Base-by-base conservation (phyloP, 148 eudicot genomes). In the Rhododendron griersonianum region DNA sequence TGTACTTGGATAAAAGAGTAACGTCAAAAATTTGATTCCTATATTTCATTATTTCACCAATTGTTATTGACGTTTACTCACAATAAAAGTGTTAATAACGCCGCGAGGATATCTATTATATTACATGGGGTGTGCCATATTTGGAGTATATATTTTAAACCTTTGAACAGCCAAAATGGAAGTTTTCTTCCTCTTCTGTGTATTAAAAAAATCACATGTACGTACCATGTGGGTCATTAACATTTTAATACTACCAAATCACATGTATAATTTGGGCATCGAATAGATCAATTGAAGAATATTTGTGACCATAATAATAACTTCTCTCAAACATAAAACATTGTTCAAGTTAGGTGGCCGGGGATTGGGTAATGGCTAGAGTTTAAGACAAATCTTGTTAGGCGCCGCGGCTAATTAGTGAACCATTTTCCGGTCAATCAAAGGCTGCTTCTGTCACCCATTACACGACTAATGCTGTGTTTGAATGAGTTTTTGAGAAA, bases 391-490 rank as follows among this genome's bases (percentile, higher is more conserved):
- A 35, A 74, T 48, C 65, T 84, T 33, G 33, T 84, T 84, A 73
- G 81, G 81, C 71, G 21, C 61, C 21, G 61, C 21, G 61, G 88
- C 81, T 39, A 74, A 74, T 0, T 30, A 13, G 33, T 73, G 81
- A 47, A 74, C 84, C 19, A 71, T 9, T 71, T 81, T 79, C 79
- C 75, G 51, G 69, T 33, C 35, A 55, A 71, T 45, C 28, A 37
- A 48, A 81, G 11, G 75, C 78, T 73, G 79, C 53, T 7, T 73
- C 71, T 79, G 78, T 69, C 81, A 57, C 81, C 78, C 4, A 13
- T n/a, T 4, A 11, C 21, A 37, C 41, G 10, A 23, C 44, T 37
- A 13, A 30, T 30, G 30, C 30, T 0, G 30, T 30, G 30, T 30
- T 30, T 30, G 30, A 30, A 30, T 30, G 30, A 0, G 30, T 30